Percentiles rank a stretch among this genome's conserved stretches.
These are phyloP conservation scores for Mixia osmundae DNA, from an alignment of 1,284 basidiomycete species.

Conservation along the genomic window DNA sequence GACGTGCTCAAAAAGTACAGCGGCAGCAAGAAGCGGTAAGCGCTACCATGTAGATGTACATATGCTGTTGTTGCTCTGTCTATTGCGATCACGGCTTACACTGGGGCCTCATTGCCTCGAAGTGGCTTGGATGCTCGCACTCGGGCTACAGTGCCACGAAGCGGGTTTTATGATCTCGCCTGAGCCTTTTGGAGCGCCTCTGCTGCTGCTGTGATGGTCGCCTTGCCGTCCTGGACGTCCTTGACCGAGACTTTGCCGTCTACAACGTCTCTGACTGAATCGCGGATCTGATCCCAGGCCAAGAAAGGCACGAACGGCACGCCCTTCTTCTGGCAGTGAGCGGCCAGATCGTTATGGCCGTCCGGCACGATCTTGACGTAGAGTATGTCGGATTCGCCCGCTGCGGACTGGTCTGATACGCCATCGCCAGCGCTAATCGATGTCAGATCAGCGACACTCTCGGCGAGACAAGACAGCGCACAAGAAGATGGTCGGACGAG, in stretches of 20 bases:
- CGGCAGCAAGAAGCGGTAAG: no score
- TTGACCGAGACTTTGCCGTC: conserved; percentile 10
- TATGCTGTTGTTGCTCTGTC: no score
- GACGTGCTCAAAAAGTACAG: no score
- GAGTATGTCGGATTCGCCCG: conserved; percentile 62
- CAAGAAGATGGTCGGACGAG: conserved; percentile 66
- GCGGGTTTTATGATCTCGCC: no score
- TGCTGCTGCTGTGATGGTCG: not conserved
- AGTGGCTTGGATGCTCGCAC: no score
- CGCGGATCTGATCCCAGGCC: conserved; percentile 17
- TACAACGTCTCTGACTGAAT: conserved; percentile 43
- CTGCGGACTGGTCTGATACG: conserved; percentile 45
- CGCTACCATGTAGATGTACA: no score
- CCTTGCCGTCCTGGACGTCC: not conserved
- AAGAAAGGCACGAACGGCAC: conserved; percentile 24
- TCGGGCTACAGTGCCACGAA: no score
- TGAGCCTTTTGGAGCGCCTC: no score
- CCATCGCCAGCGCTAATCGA: not conserved
- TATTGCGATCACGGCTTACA: no score
- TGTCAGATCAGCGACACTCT: no score
- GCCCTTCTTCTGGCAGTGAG: conserved; percentile 35
- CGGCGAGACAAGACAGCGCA: no score
- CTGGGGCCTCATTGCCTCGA: no score
- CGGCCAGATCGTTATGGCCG: conserved; percentile 61
- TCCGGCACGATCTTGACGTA: conserved; percentile 61